Evolutionary conservation across 345 rosid genomes (phyloP).

Genomic region (Zanthoxylum bungeanum): DNA sequence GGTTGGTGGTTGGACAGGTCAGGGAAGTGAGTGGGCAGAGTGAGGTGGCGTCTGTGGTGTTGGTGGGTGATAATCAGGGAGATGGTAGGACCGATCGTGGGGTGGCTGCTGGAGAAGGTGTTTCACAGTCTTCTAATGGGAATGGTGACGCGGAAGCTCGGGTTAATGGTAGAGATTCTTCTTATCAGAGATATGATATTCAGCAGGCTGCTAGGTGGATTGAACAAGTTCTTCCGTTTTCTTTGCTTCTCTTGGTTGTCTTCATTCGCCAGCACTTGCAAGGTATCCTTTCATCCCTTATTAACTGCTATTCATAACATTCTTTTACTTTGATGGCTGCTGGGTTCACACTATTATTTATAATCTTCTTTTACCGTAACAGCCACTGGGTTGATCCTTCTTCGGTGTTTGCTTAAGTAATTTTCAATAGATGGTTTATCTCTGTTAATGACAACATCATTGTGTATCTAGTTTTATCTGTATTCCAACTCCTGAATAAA

Average conservation of each 20-base stretch:
- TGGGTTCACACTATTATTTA: too few species aligned
- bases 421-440: not conserved
- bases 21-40: slow-evolving; percentile 38
- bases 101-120: slow-evolving; percentile 33
- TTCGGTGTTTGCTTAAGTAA: not conserved
- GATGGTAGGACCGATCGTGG: slow-evolving; percentile 44
- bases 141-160: slow-evolving; percentile 44
- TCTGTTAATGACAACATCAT: not conserved
- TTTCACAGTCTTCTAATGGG: slow-evolving; percentile 42
- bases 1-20: slow-evolving; percentile 53
- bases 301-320: not conserved
- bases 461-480: not conserved
- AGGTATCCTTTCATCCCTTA: slow-evolving; percentile 42
- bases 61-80: slow-evolving; percentile 37
- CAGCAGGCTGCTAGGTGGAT: slow-evolving; percentile 99
- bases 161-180: slow-evolving; percentile 63
- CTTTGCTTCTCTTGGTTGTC: slow-evolving; percentile 93
- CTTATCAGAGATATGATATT: slow-evolving; percentile 97
- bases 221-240: slow-evolving; percentile 96
- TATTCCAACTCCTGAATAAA: not conserved
- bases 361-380: not conserved
- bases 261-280: slow-evolving; percentile 99
- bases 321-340: not conserved
- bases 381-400: not conserved
- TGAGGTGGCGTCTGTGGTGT: slow-evolving; percentile 30